These are phyloP conservation scores for Solanum verrucosum DNA, from an alignment of 257 asterid genomes.

Conservation along the genomic window DNA sequence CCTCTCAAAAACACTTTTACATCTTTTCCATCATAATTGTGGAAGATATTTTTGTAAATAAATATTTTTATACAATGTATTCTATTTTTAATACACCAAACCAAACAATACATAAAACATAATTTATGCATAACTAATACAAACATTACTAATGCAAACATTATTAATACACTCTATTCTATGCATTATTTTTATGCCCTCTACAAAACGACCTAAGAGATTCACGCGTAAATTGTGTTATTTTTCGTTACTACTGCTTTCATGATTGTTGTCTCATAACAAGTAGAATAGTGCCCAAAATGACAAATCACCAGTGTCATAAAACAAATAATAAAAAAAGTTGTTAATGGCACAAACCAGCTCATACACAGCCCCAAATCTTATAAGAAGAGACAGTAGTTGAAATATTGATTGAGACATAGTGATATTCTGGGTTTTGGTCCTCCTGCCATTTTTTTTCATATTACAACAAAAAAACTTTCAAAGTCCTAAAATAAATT, in stretches of 20 bases:
- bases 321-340: background rate
- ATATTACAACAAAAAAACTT: background rate
- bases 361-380: background rate
- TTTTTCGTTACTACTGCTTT: background rate
- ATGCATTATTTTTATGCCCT: too few species aligned
- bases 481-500: background rate
- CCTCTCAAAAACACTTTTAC: too few species aligned
- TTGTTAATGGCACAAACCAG: background rate
- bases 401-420: background rate
- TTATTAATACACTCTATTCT: too few species aligned
- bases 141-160: too few species aligned
- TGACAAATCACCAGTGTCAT: background rate
- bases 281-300: background rate
- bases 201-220: too few species aligned
- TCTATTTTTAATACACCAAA: fast-evolving
- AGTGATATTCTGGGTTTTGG: background rate
- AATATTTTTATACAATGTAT: too few species aligned
- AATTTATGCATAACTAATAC: too few species aligned
- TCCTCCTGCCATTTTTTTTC: background rate
- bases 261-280: background rate
- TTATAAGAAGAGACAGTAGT: background rate
- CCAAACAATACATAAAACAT: too few species aligned
- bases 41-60: too few species aligned
- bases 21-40: too few species aligned
- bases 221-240: background rate